These are phyloP conservation scores for Paecilomyces niveus DNA, from an alignment of 2,329 filamentous ascomycete genomes.

Conservation along the genomic window DNA sequence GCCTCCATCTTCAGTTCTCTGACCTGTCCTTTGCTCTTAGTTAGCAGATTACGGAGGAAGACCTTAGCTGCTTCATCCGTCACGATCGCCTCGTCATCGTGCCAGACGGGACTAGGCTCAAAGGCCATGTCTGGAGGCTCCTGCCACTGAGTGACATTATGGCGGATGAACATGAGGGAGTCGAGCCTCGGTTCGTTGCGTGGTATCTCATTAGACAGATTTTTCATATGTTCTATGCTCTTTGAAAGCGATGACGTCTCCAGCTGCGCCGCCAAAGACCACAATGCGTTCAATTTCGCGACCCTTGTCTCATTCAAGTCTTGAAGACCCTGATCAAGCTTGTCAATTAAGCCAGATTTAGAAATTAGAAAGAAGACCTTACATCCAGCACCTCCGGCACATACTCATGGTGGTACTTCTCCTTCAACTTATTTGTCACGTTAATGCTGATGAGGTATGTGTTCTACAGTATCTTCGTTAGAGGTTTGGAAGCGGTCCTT, in stretches of 20 bases:
- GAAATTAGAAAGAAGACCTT: constrained; percentile 16
- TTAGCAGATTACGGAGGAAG: constrained; percentile 83
- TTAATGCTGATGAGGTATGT: constrained; percentile 96
- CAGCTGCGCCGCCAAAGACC: constrained; percentile 71
- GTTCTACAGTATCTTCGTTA: constrained; percentile 50
- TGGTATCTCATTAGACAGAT: constrained; percentile 71
- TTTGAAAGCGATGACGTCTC: constrained; percentile 72
- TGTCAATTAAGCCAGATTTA: constrained; percentile 2
- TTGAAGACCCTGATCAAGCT: constrained; percentile 58
- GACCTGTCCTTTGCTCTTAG: constrained; percentile 80
- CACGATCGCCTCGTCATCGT: constrained; percentile 83
- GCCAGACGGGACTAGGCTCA: constrained; percentile 93
- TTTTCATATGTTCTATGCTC: constrained; percentile 64
- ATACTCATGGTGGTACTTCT: constrained; percentile 95
- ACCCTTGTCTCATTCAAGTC: constrained; percentile 88
- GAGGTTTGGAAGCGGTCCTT: constrained; percentile 12
- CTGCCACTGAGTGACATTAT: constrained; percentile 76
- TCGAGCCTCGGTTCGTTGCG: constrained; percentile 85
- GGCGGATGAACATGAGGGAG: constrained; percentile 95
- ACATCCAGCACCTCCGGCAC: constrained; percentile 89
- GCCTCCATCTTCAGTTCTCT: constrained; percentile 74
- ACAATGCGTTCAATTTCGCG: constrained; percentile 73
- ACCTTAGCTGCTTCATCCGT: constrained; percentile 81
- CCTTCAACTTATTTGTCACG: constrained; percentile 95
- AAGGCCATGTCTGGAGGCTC: constrained; percentile 81